Base-by-base conservation (phyloP, 2,329 filamentous ascomycete species). In the Juglanconis oblonga region DNA sequence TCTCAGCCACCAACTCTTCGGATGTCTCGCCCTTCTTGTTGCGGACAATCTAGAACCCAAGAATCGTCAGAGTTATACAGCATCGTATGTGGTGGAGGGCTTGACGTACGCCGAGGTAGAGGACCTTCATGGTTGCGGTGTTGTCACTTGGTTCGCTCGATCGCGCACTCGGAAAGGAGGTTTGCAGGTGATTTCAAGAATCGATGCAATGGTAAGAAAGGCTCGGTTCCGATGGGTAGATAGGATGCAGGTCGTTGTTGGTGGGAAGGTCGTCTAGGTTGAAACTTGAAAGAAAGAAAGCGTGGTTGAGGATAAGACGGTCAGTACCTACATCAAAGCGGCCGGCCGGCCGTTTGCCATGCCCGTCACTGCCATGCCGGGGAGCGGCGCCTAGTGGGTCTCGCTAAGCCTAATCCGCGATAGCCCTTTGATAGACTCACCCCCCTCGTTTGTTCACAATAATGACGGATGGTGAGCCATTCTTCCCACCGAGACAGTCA, bases 41-140 rank as follows among this genome's bases (percentile, higher is more conserved):
- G 77, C 89, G 90, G 72, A 95, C 81, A 74, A 96, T 85, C 92
- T 96, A 70, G 61, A 48, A n/a, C n/a, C 47, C 47, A 55, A 36
- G 32, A 52, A 55, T 29, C 45, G 48, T 57, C 59, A 64, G 62
- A 59, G 57, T 52, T 62, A 49, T 32, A 40, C 17, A 52, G 40
- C n/a, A 36, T 48, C 10, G 38, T 44, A 38, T 52, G 58, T 57
- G 61, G 61, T 54, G 62, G 64, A 64, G 65, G 63, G 64, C 63
- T 44, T 55, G 64, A 71, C 87, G 67, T 87, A 94, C 90, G 70
- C 90, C 90, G 71, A 94, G 90, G 77, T 94, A 94, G 74, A 89
- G 81, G 74, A 93, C 79, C 85, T 92, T 92, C 90, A 93, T 92
- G 73, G 68, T 87, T 76, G 73, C 72, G 70, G 67, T 65, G 58